Evolutionary conservation across 208 protist genomes (phyloP), one percentile per base, ranked within the genome.

Genomic region (Leishmania tarentolae): DNA sequence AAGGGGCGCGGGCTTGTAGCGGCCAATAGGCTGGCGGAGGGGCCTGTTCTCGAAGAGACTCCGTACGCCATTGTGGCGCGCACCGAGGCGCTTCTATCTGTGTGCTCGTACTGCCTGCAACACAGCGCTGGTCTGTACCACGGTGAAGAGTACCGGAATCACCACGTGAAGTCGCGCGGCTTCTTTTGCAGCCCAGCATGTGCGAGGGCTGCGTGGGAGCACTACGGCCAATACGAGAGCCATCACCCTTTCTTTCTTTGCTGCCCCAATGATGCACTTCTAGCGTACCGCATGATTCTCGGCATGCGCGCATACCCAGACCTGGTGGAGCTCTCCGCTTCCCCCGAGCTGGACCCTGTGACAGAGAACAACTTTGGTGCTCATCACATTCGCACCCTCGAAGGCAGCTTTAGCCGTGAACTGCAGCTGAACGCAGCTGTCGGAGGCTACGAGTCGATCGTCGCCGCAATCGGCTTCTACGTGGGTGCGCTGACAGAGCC

Each of bases 101-200:
- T 87, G 37, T 98, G 95, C 86, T 90, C 88, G 69, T 95, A 92
- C 77, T 97, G 93, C 78, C 86, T 98, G 72, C 90, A 93, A 74
- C 86, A 88, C 75, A 95, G 90, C 69, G 87, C 85, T 37, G 86
- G 82, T 69, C 85, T 98, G 19, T 96, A 95, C 83, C 90, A 87
- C 31, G 88, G 90, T 53, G 86, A 92, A 28, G 77, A 86, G 42
- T 96, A 89, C 78, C 93, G 92, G 47, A 50, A 61, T 61, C 80
- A 83, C 52, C 81, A 79, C 46, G 88, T 87, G 74, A 89, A 92
- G 73, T 88, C 88, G 42, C 90, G 95, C n/a, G 95, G 95, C 42
- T 88, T 98, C 46, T 98, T 97, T 83, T 98, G 93, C 89, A 92
- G 90, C 65, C 87, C 88, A 42, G 80, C 57, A 28, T 97, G 93